Evolutionary conservation across 768 basidiomycete species (phyloP).

Genomic region (Psilocybe azurescens): DNA sequence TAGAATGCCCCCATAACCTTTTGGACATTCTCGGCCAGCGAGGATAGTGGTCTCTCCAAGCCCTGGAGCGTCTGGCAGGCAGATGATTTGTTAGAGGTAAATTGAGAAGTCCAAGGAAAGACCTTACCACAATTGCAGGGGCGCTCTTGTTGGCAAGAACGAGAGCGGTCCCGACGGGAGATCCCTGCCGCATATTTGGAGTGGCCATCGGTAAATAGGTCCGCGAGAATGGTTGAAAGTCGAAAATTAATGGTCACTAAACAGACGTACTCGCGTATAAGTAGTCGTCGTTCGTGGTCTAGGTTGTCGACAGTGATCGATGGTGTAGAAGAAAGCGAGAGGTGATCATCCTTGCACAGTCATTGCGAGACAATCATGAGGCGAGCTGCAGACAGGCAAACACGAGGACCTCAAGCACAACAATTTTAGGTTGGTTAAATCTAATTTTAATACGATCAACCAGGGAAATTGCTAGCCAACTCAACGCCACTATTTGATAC

Average conservation of each 20-base stretch:
- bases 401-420: neutral
- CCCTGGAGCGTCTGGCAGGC: slow-evolving; percentile 12
- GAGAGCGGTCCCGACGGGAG: slow-evolving; percentile 4
- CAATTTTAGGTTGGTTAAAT: neutral
- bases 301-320: neutral
- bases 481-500: too few species aligned
- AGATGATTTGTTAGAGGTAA: neutral
- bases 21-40: slow-evolving; percentile 22
- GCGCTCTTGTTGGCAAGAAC: slow-evolving; percentile 4
- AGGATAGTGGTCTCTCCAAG: slow-evolving; percentile 22
- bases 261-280: neutral
- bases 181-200: neutral
- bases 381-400: neutral
- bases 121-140: slow-evolving; percentile 9
- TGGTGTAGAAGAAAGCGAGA: neutral
- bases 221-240: neutral
- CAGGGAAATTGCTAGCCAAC: too few species aligned
- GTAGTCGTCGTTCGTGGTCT: neutral
- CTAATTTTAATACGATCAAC: neutral
- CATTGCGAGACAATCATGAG: neutral
- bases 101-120: neutral
- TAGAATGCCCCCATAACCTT: slow-evolving; percentile 23
- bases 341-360: neutral
- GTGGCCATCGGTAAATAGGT: neutral
- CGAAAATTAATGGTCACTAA: neutral